Percentiles rank a stretch among this genome's conserved stretches.
phyloP scores from a whole-genome alignment of 495 filamentous ascomycete species.

The Trichocladium antarcticum region DNA sequence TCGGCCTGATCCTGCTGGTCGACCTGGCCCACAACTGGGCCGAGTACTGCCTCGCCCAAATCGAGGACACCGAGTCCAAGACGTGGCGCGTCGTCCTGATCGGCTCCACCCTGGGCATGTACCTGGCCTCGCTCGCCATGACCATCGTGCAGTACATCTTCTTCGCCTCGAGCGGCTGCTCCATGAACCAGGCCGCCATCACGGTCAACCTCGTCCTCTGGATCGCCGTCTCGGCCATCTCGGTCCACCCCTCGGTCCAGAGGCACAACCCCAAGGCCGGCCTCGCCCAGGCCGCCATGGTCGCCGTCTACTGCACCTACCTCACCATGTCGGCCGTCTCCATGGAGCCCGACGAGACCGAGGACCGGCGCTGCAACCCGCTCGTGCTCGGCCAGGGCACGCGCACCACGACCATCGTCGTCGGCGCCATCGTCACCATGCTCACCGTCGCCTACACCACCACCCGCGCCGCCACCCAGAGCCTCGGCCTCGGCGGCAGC shows the following conservation, averaged over 20 bases:
- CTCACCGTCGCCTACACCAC: conserved; percentile 96
- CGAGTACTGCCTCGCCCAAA: conserved; percentile 86
- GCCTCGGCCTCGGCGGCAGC: conserved; percentile 63
- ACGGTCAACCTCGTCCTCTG: conserved; percentile 78
- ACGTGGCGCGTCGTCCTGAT: conserved; percentile 79
- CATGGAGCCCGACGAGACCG: conserved; percentile 80
- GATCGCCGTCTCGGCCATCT: conserved; percentile 68
- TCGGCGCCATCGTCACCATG: conserved; percentile 94
- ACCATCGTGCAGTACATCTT: conserved; percentile 96
- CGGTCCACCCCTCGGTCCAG: conserved; percentile 83
- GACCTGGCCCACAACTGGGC: conserved; percentile 98
- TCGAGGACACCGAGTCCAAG: conserved; percentile 76
- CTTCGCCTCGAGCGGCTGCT: conserved; percentile 72
- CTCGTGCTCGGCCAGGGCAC: conserved; percentile 79
- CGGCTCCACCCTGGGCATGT: conserved; percentile 90
- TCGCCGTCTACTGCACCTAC: conserved; percentile 95
- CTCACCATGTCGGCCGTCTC: conserved; percentile 96
- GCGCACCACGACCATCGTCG: conserved; percentile 75
- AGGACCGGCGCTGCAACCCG: conserved; percentile 83
- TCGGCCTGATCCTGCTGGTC: conserved; percentile 85
- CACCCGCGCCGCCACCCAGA: conserved; percentile 89
- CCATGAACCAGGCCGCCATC: conserved; percentile 82
- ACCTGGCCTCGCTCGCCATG: conserved; percentile 77
- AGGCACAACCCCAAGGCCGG: conserved; percentile 88
- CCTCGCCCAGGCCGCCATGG: conserved; percentile 92